Evolutionary conservation across 2,329 filamentous ascomycete genomes (phyloP).

Genomic region (Xylaria sp.): DNA sequence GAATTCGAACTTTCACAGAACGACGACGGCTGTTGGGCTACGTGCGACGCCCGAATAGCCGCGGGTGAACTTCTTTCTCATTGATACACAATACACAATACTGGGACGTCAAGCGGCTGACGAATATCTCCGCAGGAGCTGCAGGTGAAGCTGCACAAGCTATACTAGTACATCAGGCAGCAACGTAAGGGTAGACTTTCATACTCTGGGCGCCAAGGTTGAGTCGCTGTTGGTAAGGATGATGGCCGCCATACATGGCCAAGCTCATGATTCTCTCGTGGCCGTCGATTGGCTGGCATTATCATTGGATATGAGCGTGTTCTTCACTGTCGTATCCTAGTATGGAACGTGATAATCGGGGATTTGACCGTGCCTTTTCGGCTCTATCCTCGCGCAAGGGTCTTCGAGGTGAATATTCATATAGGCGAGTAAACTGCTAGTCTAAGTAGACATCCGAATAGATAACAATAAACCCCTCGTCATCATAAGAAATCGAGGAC

Average conservation of each 20-base stretch:
- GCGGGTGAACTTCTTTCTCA: constrained; percentile 6
- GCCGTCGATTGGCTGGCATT: neutral
- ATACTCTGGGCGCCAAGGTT: neutral
- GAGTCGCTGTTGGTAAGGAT: constrained; percentile 1
- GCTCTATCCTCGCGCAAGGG: neutral
- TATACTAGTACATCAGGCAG: constrained; percentile 20
- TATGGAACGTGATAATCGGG: neutral
- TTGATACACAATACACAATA: neutral
- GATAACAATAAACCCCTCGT: neutral
- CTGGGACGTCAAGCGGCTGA: constrained; percentile 19
- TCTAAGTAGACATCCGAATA: neutral
- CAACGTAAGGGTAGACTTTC: constrained; percentile 3
- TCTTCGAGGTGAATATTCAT: neutral
- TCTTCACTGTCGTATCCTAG: too few relatives aligned
- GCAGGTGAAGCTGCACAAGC: constrained; percentile 28
- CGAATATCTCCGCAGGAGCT: constrained; percentile 32
- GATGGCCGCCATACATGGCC: neutral
- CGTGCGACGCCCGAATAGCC: constrained; percentile 3
- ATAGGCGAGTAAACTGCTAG: neutral
- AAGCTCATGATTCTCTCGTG: neutral
- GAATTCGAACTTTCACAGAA: constrained; percentile 3
- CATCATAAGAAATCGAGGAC: neutral
- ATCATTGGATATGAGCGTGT: neutral
- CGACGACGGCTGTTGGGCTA: constrained; percentile 6
- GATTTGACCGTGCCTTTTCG: neutral